Conservation (phyloP, 78 protist genomes). For the slime mould (Dictyostelium discoideum) region DNA sequence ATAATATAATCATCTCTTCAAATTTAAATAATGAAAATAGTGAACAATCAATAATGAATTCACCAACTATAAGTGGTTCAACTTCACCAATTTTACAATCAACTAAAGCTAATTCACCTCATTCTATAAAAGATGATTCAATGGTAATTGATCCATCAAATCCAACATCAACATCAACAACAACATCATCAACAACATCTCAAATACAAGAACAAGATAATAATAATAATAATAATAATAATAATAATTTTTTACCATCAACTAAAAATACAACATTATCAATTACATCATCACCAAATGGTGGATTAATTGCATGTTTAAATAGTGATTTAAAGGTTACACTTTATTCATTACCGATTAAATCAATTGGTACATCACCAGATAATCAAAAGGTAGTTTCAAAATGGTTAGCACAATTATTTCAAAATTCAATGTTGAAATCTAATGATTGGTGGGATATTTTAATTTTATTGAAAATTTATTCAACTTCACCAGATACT, state of each 20-base stretch:
- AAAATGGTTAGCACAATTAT: constrained; percentile 32
- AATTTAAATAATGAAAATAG: neutral
- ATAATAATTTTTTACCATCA: neutral
- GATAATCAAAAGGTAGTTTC: constrained; percentile 8
- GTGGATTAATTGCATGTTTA: constrained; percentile 36
- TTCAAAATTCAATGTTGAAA: constrained; percentile 45
- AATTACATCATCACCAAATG: constrained; percentile 66
- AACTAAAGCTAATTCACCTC: neutral
- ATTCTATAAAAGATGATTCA: neutral
- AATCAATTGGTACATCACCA: neutral
- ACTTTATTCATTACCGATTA: constrained; percentile 18
- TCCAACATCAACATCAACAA: neutral
- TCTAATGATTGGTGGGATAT: constrained; percentile 76
- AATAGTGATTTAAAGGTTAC: constrained; percentile 6
- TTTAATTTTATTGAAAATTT: constrained; percentile 24
- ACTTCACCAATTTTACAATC: neutral
- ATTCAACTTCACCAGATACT: neutral
- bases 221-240: neutral
- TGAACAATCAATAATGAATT: neutral
- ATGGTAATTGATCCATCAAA: neutral
- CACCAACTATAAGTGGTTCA: neutral
- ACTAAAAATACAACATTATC: neutral
- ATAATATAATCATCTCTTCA: neutral
- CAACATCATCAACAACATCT: neutral
- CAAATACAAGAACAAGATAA: neutral